Percentiles rank a stretch among this genome's conserved stretches.
Evolutionary conservation across 768 basidiomycete genomes (phyloP).

Genomic region (Suillus weaverae): DNA sequence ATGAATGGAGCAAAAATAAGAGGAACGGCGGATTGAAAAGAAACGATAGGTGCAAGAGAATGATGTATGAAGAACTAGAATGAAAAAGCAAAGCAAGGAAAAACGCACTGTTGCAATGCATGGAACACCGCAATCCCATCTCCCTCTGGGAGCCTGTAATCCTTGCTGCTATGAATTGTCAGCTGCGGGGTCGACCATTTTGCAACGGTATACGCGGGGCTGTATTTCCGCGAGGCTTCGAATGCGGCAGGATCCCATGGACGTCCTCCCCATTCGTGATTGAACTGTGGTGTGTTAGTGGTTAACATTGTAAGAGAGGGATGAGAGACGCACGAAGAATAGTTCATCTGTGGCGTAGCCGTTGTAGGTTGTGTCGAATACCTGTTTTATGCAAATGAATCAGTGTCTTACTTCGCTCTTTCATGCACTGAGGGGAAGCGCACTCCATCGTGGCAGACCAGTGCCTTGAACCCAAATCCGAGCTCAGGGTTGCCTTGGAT

Average conservation of each 20-base stretch:
- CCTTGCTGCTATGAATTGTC: slow-evolving; percentile 84
- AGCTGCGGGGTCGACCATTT: slow-evolving; percentile 89
- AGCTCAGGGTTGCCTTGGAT: slow-evolving; percentile 93
- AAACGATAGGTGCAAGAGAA: neutral
- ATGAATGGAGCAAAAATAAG: neutral
- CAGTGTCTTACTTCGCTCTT: neutral
- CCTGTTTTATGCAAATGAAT: slow-evolving; percentile 33
- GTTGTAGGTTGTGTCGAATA: slow-evolving; percentile 76
- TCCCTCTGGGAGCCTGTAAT: slow-evolving; percentile 83
- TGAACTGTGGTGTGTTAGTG: slow-evolving; percentile 53
- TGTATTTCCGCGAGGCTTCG: slow-evolving; percentile 62
- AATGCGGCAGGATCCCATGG: slow-evolving; percentile 70
- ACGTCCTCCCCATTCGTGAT: slow-evolving; percentile 83
- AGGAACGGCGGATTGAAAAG: neutral
- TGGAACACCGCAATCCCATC: slow-evolving; percentile 86
- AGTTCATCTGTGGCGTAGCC: slow-evolving; percentile 92
- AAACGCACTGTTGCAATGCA: slow-evolving; percentile 75
- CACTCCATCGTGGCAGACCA: slow-evolving; percentile 92
- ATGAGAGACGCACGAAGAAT: slow-evolving; percentile 66
- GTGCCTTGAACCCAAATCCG: slow-evolving; percentile 86
- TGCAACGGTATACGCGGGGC: slow-evolving; percentile 76
- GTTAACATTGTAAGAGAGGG: neutral
- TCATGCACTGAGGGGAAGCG: slow-evolving; percentile 17
- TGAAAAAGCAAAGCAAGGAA: neutral
- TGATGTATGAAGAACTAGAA: neutral